Conservation (phyloP, 2,329 filamentous ascomycete species). For the Neopestalotiopsis clavispora region DNA sequence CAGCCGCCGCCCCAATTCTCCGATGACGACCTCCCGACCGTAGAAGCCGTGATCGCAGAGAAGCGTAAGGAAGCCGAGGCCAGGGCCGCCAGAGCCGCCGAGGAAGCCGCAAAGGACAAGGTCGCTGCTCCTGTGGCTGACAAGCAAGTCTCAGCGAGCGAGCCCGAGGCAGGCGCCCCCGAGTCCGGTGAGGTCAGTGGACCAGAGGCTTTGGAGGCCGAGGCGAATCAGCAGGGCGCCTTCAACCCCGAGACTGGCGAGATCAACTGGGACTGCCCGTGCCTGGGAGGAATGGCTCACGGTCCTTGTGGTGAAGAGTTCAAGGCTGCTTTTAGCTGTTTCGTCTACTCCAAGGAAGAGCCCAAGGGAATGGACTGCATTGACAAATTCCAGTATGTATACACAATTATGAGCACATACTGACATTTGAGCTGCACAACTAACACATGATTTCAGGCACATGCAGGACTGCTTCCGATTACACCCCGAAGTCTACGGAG, state of each 20-base stretch:
- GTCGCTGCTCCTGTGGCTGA: conserved; percentile 28
- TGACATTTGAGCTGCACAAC: conserved; percentile 7
- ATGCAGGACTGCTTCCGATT: conserved; percentile 98
- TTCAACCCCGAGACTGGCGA: conserved; percentile 99
- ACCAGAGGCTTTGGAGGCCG: conserved; percentile 70
- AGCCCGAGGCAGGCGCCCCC: conserved; percentile 4
- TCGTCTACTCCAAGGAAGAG: conserved; percentile 93
- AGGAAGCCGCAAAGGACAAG: conserved; percentile 26
- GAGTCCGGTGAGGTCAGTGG: conserved; percentile 37
- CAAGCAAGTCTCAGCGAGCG: conserved; percentile 27
- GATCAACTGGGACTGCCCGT: conserved; percentile 99
- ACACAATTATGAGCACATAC: neutral
- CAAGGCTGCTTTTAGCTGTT: conserved; percentile 95
- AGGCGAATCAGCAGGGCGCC: conserved; percentile 85
- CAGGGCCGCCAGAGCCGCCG: conserved; percentile 34
- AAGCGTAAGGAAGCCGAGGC: conserved; percentile 57
- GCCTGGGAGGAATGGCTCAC: conserved; percentile 94
- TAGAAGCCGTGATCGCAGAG: conserved; percentile 70
- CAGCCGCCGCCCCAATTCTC: conserved; percentile 57
- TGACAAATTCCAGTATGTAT: conserved; percentile 88
- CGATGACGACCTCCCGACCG: conserved; percentile 64
- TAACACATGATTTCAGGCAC: conserved; percentile 58
- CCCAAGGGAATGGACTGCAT: conserved; percentile 98
- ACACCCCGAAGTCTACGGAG: conserved; percentile 91
- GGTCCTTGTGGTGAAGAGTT: conserved; percentile 97